Conservation (phyloP, 352 stramenopile genomes). For the Detonula confervacea region DNA sequence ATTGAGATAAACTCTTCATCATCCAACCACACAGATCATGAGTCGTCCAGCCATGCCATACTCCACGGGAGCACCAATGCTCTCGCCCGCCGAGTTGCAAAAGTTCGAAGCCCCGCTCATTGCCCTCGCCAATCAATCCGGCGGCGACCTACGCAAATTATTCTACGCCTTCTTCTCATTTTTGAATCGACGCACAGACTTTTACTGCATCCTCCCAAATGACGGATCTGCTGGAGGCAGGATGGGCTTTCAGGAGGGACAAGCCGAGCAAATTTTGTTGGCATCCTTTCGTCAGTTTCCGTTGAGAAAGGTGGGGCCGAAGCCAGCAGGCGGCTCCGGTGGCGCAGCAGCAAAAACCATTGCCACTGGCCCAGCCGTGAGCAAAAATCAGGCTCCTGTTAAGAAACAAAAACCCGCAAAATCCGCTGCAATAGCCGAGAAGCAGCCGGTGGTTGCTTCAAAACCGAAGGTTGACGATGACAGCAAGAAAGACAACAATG, state of each 20-base stretch:
- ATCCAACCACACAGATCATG: neutral
- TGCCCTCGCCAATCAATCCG: conserved; percentile 63
- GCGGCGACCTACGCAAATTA: conserved; percentile 70
- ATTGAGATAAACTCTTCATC: too few relatives aligned
- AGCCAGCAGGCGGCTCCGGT: neutral
- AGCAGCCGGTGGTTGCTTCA: neutral
- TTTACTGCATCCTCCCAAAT: conserved; percentile 87
- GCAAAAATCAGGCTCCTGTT: too few relatives aligned
- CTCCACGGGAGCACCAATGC: neutral
- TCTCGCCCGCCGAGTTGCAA: conserved; percentile 30
- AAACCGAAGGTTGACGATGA: too few relatives aligned
- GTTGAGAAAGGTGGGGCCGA: conserved; percentile 59
- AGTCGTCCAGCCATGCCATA: conserved; percentile 7
- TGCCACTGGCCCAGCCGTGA: neutral
- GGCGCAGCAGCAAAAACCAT: neutral
- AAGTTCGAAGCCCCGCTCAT: conserved; percentile 71
- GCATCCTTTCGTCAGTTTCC: conserved; percentile 87
- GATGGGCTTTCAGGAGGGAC: conserved; percentile 87
- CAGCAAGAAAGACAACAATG: conserved; percentile 2
- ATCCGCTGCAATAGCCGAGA: neutral
- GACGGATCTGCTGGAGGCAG: conserved; percentile 54
- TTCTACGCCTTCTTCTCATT: conserved; percentile 87
- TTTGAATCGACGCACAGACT: conserved; percentile 88
- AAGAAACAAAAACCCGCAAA: neutral
- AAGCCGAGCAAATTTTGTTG: conserved; percentile 87